phyloP scores from a whole-genome alignment of 2,329 filamentous ascomycete genomes.

The Decorospora gaudefroyi region DNA sequence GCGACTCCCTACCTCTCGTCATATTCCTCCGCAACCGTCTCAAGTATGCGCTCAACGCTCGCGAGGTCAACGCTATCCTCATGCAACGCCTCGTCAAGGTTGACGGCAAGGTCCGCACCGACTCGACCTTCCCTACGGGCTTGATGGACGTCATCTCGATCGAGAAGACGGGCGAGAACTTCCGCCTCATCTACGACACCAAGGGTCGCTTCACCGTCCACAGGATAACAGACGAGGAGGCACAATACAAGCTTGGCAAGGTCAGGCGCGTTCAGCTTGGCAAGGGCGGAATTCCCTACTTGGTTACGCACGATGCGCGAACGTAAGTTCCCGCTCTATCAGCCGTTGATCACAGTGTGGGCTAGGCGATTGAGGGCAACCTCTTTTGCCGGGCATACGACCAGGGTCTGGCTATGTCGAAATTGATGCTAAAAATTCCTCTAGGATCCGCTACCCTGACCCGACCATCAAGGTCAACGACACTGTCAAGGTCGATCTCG shows the following conservation, averaged over 20 bases:
- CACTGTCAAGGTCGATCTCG: constrained; percentile 98
- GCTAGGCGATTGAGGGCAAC: constrained; percentile 44
- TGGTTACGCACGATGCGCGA: constrained; percentile 99
- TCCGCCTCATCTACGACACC: constrained; percentile 99
- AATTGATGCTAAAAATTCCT: constrained; percentile 47
- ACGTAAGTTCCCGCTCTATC: constrained; percentile 99
- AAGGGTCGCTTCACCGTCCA: constrained; percentile 99
- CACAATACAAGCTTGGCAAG: constrained; percentile 99
- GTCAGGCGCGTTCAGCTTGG: constrained; percentile 99
- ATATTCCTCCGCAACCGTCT: constrained; percentile 80
- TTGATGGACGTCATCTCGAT: constrained; percentile 99
- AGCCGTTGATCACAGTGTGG: constrained; percentile 82
- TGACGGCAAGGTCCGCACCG: constrained; percentile 99
- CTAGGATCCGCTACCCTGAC: constrained; percentile 98
- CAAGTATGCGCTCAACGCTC: constrained; percentile 99
- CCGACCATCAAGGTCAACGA: constrained; percentile 99
- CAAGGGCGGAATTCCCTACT: constrained; percentile 99
- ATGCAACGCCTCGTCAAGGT: constrained; percentile 99
- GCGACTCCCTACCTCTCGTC: constrained; percentile 98
- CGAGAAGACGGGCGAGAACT: constrained; percentile 99
- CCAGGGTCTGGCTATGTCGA: constrained; percentile 81
- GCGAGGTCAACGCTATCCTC: constrained; percentile 95
- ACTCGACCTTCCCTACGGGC: constrained; percentile 93
- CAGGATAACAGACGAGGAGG: constrained; percentile 98
- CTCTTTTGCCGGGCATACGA: constrained; percentile 92